Base-by-base conservation (phyloP, 495 filamentous ascomycete genomes). In the Lentithecium fluviatile region DNA sequence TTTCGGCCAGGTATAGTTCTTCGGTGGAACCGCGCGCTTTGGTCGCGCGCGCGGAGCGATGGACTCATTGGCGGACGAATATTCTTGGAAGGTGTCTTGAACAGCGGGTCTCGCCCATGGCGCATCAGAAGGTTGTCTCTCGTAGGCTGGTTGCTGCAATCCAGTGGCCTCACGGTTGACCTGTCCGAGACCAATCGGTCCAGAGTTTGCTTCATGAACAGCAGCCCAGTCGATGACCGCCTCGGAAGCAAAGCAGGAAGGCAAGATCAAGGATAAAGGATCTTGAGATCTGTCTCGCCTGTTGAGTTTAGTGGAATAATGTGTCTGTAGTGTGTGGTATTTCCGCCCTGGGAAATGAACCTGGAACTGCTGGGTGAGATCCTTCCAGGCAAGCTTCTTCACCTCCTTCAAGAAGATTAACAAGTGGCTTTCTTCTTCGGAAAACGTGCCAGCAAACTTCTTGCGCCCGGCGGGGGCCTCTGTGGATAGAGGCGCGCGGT, bases 351-450 rank as follows among this genome's bases (percentile, higher is more conserved):
- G 53, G 38, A 46, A 56, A 23, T 50, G 34, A 24, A 20, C 40
- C 1, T 24, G 36, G 45, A 62, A 50, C 11, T 50, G 17, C 20
- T 2, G 3, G 4, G 17, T 38, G 23, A 65, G 60, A 1, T 56
- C 50, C 6, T 15, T 15, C 62, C 62, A 65, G 1, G 1, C 40
- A n/a, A 32, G n/a, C 26, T 38, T 45, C 38, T 60, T 60, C 2
- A 56, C 56, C 23, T 65, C 62, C 26, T 65, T 65, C n/a, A 65
- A 32, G 21, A 46, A 60, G 19, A 65, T 60, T 4, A 65, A 12
- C 4, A 65, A 29, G 42, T 65, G 51, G 25, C 47, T 43, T 52
- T 65, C 62, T 50, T 60, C 43, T 8, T 42, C 32, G 2, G 40
- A 43, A 20, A 43, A 43, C 3, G 19, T 13, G 19, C 15, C 19